phyloP scores from a whole-genome alignment of 768 basidiomycete genomes.

The Mycena vulgaris region DNA sequence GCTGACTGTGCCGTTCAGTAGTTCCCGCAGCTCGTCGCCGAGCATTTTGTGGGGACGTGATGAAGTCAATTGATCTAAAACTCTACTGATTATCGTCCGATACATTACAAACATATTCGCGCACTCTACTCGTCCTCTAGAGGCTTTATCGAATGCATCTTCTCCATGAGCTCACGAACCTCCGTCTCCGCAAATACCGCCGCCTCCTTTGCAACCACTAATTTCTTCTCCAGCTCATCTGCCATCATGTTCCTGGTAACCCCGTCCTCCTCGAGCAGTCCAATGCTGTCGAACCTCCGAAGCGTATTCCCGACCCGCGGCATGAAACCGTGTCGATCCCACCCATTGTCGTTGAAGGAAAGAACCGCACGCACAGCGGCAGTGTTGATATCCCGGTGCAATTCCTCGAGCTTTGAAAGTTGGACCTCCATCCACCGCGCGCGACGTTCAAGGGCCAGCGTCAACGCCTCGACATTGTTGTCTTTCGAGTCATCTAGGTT shows the following conservation, averaged over 20 bases:
- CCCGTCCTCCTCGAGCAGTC: conserved; percentile 66
- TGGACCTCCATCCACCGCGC: conserved; percentile 96
- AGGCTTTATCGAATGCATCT: conserved; percentile 70
- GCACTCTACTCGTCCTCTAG: conserved; percentile 47
- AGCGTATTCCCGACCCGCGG: conserved; percentile 81
- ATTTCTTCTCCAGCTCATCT: conserved; percentile 83
- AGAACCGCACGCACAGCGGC: conserved; percentile 88
- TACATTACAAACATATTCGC: background rate
- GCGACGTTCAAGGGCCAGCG: conserved; percentile 88
- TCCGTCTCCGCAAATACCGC: conserved; percentile 82
- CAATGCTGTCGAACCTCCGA: conserved; percentile 77
- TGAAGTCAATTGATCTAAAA: too few species aligned
- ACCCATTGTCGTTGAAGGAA: conserved; percentile 88
- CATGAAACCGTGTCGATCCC: conserved; percentile 80
- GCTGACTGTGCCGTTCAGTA: too few species aligned
- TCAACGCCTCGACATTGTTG: conserved; percentile 89
- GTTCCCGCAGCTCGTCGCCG: too few species aligned
- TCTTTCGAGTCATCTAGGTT: conserved; percentile 86
- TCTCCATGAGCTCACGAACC: conserved; percentile 82
- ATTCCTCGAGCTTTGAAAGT: conserved; percentile 88
- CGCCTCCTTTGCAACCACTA: conserved; percentile 78
- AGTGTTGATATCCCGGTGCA: conserved; percentile 92
- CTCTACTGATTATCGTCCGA: too few species aligned
- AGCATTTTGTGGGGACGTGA: too few species aligned
- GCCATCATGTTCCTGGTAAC: conserved; percentile 68